Evolutionary conservation across 2,329 filamentous ascomycete species (phyloP).

Genomic region (Rhynchosporium secalis): DNA sequence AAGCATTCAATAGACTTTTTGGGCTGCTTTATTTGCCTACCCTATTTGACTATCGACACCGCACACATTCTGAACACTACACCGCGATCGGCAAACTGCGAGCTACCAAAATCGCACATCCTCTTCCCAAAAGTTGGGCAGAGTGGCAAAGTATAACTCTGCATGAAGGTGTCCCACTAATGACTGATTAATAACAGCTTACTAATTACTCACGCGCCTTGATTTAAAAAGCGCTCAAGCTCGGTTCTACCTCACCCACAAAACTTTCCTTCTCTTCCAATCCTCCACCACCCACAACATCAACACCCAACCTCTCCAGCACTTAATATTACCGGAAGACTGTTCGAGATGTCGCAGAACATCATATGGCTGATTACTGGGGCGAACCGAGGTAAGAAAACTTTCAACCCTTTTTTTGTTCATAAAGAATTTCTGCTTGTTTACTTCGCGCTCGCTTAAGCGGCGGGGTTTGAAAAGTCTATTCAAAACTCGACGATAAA

Average conservation of each 20-base stretch:
- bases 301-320: not conserved
- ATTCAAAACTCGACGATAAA: too few relatives aligned
- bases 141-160: too few relatives aligned
- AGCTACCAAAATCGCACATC: too few relatives aligned
- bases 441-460: conserved; percentile 11
- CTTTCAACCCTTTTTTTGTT: conserved; percentile 28
- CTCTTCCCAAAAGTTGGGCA: too few relatives aligned
- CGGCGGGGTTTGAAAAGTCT: not conserved
- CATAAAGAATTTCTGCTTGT: not conserved
- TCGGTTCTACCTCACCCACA: not conserved
- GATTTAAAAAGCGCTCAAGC: not conserved
- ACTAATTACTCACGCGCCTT: not conserved
- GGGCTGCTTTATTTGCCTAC: too few relatives aligned
- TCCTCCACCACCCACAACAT: conserved; percentile 14
- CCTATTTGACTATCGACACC: too few relatives aligned
- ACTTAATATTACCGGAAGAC: not conserved
- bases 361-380: conserved; percentile 36
- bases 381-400: conserved; percentile 33
- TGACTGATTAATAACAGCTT: not conserved
- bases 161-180: too few relatives aligned
- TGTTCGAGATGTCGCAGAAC: conserved; percentile 20
- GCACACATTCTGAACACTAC: too few relatives aligned
- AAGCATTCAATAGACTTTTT: too few relatives aligned
- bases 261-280: conserved; percentile 2
- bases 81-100: too few relatives aligned